Evolutionary conservation across 2,329 filamentous ascomycete genomes (phyloP).

Genomic region (Cylindrodendrum hubeiense): DNA sequence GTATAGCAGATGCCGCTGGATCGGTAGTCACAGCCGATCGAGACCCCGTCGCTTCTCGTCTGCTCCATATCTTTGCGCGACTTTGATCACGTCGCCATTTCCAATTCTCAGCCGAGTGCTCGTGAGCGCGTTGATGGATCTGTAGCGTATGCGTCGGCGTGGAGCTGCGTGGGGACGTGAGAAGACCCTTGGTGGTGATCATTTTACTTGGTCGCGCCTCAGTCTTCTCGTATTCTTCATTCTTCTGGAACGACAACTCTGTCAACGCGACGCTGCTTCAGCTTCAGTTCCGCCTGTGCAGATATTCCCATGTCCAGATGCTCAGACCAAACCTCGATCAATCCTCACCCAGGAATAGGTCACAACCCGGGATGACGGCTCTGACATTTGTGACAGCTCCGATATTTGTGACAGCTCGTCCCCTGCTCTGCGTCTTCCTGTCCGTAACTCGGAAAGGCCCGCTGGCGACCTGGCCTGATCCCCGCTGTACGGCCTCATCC

Average conservation of each 20-base stretch:
- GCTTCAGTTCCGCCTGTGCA: not conserved
- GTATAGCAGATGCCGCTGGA: too few relatives aligned
- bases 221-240: not conserved
- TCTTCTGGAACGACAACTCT: constrained; percentile 6
- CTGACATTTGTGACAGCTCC: not conserved
- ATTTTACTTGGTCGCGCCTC: not conserved
- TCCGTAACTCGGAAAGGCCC: not conserved
- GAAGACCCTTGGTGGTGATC: not conserved
- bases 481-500: not conserved
- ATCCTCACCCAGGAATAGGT: not conserved
- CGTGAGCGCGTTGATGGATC: not conserved
- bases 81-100: not conserved
- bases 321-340: not conserved
- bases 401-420: too few relatives aligned
- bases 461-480: not conserved
- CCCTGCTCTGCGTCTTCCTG: not conserved
- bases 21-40: not conserved
- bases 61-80: not conserved
- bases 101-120: not conserved
- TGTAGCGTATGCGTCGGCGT: not conserved
- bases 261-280: not conserved
- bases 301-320: not conserved
- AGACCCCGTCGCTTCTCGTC: not conserved
- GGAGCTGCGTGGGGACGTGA: not conserved
- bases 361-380: not conserved